Base-by-base conservation (phyloP, 257 asterid genomes). In the Pogostemon cablin region DNA sequence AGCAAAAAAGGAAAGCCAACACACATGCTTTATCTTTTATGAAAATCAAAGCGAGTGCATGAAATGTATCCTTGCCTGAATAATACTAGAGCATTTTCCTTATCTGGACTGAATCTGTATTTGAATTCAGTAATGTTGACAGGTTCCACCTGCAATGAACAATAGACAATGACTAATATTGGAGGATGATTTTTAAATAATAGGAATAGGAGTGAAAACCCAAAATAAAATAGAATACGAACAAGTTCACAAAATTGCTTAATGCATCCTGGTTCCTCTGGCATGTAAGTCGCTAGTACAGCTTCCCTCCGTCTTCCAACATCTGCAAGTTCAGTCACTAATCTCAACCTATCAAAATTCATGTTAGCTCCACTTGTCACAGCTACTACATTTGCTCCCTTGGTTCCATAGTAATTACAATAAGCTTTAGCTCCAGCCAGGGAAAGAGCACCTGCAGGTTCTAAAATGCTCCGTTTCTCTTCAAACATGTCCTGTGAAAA, bases 391-490 rank as follows among this genome's bases (percentile, higher is more conserved):
- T 91, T 89, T 77, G 75, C 92, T 64, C 79, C 93, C 86, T 87
- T 81, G 65, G 86, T 84, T 68, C 87, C 90, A 71, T 95, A 91
- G 77, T 91, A 86, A 52, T 86, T 86, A 93, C 97, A 95, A 68
- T 95, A 91, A 38, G 98, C 96, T 82, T 95, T 87, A 38, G 97
- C 99, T 77, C 99, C 99, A 62, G 97, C 96, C 43, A 95, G 81
- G 65, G 99, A 82, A 83, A 95, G 98, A 39, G 99, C 99, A 73
- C 99, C 99, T 25, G 99, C 96, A 62, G 98, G 99, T 78, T 95
- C 99, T 77, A 95, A 72, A 63, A 95, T 95, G 82, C 90, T 91
- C 82, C 98, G 85, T 78, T 88, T 95, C 90, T 95, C 99, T 85
- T 95, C 98, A 81, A 91, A 95, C 96, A 95, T 89, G 81, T 91